Evolutionary conservation across 1,284 basidiomycete genomes (phyloP).

Genomic region (Tilletia horrida): DNA sequence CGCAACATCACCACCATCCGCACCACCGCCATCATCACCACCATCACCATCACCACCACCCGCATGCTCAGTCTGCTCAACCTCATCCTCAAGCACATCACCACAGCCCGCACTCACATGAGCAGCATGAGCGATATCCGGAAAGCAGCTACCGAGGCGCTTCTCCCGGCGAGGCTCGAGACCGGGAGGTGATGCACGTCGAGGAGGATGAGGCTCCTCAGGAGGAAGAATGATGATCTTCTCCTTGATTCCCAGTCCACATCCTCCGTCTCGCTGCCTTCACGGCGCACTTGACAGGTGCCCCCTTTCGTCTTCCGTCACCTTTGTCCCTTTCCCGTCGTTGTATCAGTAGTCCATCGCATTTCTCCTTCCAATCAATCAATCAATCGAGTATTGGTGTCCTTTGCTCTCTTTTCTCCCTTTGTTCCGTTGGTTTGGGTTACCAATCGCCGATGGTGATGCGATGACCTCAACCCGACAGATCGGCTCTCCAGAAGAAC

Average conservation of each 20-base stretch:
- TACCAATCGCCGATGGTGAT: not conserved
- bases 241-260: not conserved
- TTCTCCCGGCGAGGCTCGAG: not conserved
- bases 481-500: not conserved
- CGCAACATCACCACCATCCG: not conserved
- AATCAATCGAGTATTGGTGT: too few relatives aligned
- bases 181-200: not conserved
- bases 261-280: too few relatives aligned
- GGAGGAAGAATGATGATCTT: not conserved
- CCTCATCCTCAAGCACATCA: not conserved
- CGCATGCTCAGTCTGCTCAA: not conserved
- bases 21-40: not conserved
- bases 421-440: too few relatives aligned
- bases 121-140: not conserved
- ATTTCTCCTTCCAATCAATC: too few relatives aligned
- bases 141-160: not conserved
- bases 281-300: too few relatives aligned
- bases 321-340: too few relatives aligned
- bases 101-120: not conserved
- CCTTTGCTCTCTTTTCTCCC: too few relatives aligned
- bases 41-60: slow-evolving; percentile 2
- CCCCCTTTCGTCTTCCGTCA: too few relatives aligned
- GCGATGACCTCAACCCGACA: not conserved
- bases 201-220: too few relatives aligned
- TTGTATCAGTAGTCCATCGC: too few relatives aligned